Evolutionary conservation across 2,329 filamentous ascomycete genomes (phyloP).

Genomic region (Paraphaeosphaeria minitans): DNA sequence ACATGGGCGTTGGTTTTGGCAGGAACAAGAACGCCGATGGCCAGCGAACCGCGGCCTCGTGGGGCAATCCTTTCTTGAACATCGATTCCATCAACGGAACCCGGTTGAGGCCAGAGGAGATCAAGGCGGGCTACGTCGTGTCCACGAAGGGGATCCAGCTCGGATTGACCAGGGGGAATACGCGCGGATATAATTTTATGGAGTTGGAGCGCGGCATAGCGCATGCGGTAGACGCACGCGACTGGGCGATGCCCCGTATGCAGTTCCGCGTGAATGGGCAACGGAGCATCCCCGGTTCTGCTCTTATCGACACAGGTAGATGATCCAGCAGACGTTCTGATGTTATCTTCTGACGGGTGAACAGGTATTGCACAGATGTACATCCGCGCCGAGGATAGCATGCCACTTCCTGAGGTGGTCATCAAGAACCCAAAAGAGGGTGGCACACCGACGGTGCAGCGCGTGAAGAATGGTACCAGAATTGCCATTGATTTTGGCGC

Average conservation of each 20-base stretch:
- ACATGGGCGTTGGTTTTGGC: conserved; percentile 46
- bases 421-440: conserved; percentile 41
- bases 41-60: conserved; percentile 36
- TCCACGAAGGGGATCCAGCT: conserved; percentile 38
- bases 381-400: conserved; percentile 33
- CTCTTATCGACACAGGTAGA: conserved; percentile 39
- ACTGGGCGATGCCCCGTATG: conserved; percentile 44
- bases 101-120: conserved; percentile 7
- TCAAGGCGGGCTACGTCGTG: conserved; percentile 37
- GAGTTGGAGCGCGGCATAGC: conserved; percentile 34
- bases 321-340: too few relatives aligned
- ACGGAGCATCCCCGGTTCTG: conserved; percentile 29
- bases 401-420: conserved; percentile 34
- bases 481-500: conserved; percentile 32
- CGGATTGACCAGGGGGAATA: conserved; percentile 33
- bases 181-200: conserved; percentile 28
- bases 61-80: conserved; percentile 45
- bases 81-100: conserved; percentile 33
- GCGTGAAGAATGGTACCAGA: conserved; percentile 37
- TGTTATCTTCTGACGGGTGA: too few relatives aligned
- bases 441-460: conserved; percentile 31
- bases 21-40: conserved; percentile 36
- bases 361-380: conserved; percentile 40
- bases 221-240: conserved; percentile 33
- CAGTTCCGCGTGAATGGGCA: conserved; percentile 34